phyloP scores from a whole-genome alignment of 805 yeast species.

The Candida koratica region DNA sequence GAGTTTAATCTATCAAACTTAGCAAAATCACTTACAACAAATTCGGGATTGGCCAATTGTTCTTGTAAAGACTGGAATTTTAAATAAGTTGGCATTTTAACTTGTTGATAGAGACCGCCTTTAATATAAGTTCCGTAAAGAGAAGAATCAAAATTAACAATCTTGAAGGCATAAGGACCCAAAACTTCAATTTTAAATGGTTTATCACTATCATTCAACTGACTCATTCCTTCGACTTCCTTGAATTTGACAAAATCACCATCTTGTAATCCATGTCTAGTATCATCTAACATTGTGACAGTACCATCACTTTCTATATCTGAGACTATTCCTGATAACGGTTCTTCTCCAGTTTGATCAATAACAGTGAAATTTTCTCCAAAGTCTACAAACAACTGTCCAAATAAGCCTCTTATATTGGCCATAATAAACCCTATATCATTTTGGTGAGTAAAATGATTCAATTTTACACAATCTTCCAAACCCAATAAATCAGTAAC shows the following conservation, averaged over 20 bases:
- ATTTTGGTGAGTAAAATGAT: slow-evolving; percentile 67
- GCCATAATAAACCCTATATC: slow-evolving; percentile 78
- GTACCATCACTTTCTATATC: slow-evolving; percentile 85
- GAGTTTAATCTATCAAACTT: slow-evolving; percentile 91
- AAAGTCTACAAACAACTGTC: slow-evolving; percentile 83
- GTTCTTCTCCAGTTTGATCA: slow-evolving; percentile 93
- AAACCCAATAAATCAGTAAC: slow-evolving; percentile 63
- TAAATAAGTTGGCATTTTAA: slow-evolving; percentile 70
- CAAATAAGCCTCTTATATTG: slow-evolving; percentile 84
- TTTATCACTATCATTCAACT: slow-evolving; percentile 62
- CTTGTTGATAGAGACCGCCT: slow-evolving; percentile 92
- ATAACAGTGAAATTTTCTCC: slow-evolving; percentile 76
- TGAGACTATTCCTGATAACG: slow-evolving; percentile 78
- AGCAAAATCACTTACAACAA: slow-evolving; percentile 79
- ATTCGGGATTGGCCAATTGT: slow-evolving; percentile 77
- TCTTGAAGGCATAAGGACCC: slow-evolving; percentile 92
- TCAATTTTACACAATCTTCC: slow-evolving; percentile 71
- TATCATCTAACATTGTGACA: slow-evolving; percentile 89
- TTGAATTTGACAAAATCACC: slow-evolving; percentile 85
- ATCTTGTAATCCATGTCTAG: slow-evolving; percentile 89
- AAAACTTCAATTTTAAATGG: slow-evolving; percentile 75
- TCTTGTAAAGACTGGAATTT: slow-evolving; percentile 59
- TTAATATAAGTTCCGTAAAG: slow-evolving; percentile 59
- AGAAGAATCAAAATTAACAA: slow-evolving; percentile 43
- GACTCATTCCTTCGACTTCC: slow-evolving; percentile 78